Base-by-base conservation (phyloP, 768 basidiomycete species). In the Daedalea quercina region DNA sequence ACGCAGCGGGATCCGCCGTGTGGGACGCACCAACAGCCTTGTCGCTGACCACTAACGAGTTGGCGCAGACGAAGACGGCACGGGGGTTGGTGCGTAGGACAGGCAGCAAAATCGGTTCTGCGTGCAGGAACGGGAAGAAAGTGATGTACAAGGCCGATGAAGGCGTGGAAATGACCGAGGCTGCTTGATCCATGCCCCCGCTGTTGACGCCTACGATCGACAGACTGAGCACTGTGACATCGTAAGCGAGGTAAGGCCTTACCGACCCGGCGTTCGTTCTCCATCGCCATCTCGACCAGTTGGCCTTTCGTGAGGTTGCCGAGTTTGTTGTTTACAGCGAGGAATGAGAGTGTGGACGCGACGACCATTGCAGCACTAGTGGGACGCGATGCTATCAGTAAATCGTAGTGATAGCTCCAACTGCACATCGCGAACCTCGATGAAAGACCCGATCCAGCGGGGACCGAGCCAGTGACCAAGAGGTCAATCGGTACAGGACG, bases 181-280 rank as follows among this genome's bases (percentile, higher is more conserved):
- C 90, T 1, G 91, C 87, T 75, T 94, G 91, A 66, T 95, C 93
- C 87, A 94, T 89, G 23, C 87, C 86, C 56, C 87, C 87, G 54
- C 82, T 85, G 60, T 90, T 90, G 9, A 89, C 87, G 24, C 53
- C 51, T 51, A 43, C 13, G 9, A 33, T 35, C 12, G 22, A 3
- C 23, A 22, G n/a, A 44, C 3, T 44, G 44, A 26, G 44, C 9
- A 13, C 20, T 42, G 22, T 17, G 8, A 11, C 11, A 19, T 7
- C 33, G 8, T 3, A 17, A 49, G 19, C 9, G 22, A 7, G 40
- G 4, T 37, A 23, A 3, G 17, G 13, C 9, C 50, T 17, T 44
- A 46, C 88, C 88, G 37, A 94, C 87, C 25, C 86, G 82, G 59
- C 81, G 86, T 69, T 94, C 92, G 56, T 90, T 91, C 62, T 85